Evolutionary conservation across 2,329 filamentous ascomycete genomes (phyloP).

Genomic region (Monilinia fructicola): DNA sequence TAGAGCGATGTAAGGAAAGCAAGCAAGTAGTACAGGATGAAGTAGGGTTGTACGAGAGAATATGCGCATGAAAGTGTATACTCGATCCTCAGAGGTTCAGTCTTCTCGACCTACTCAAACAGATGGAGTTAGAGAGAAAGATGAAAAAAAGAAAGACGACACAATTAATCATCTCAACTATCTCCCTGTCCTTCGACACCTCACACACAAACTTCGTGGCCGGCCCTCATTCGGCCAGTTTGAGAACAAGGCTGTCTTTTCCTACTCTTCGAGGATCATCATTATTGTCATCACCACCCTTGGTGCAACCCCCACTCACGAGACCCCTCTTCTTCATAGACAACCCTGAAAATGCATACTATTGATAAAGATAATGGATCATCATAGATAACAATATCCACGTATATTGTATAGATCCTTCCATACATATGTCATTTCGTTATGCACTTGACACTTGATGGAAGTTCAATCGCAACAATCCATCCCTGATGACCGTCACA

Average conservation of each 20-base stretch:
- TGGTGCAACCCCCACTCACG: neutral
- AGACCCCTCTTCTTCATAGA: neutral
- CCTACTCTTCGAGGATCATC: neutral
- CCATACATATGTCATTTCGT: constrained; percentile 12
- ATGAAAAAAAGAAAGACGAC: neutral
- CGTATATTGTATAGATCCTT: constrained; percentile 6
- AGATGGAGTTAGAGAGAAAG: neutral
- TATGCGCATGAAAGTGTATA: neutral
- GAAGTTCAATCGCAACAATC: neutral
- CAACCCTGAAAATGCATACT: neutral
- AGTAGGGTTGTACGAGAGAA: neutral
- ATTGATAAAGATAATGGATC: neutral
- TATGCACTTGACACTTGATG: neutral
- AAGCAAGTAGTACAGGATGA: neutral
- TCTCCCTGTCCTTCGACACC: neutral
- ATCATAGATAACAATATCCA: neutral
- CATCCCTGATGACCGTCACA: neutral
- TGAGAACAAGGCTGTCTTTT: neutral
- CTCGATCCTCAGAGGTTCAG: neutral
- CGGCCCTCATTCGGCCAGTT: neutral
- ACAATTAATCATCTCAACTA: no score
- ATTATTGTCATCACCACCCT: constrained; percentile 6
- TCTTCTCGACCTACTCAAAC: neutral
- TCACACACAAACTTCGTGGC: constrained; percentile 11
- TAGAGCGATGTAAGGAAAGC: neutral